Conservation (phyloP, 495 filamentous ascomycete species). For the Neurospora tetraspora region DNA sequence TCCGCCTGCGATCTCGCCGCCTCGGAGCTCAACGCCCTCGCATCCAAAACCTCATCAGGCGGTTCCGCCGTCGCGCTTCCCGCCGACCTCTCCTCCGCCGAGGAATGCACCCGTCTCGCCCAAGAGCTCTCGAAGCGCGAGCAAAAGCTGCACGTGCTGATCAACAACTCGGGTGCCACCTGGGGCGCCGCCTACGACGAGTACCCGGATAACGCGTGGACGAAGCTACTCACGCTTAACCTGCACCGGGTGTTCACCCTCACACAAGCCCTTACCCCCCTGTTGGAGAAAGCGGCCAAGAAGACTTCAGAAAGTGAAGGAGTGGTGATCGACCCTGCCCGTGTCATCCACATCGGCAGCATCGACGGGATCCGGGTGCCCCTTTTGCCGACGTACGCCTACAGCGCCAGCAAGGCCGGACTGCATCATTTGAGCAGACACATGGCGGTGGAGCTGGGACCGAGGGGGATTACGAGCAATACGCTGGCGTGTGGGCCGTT, state of each 20-base stretch:
- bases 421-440: conserved; percentile 65
- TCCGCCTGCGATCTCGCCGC: conserved; percentile 23
- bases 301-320: conserved; percentile 20
- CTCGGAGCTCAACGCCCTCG: conserved; percentile 17
- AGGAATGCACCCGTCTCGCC: conserved; percentile 52
- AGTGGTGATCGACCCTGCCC: conserved; percentile 32
- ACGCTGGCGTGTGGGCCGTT: conserved; percentile 68
- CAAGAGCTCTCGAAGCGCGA: conserved; percentile 52
- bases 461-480: conserved; percentile 48
- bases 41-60: background rate
- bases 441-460: conserved; percentile 60
- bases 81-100: conserved; percentile 26
- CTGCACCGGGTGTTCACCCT: conserved; percentile 72
- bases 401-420: conserved; percentile 65
- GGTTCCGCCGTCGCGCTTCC: conserved; percentile 24
- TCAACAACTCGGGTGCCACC: conserved; percentile 76
- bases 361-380: conserved; percentile 68
- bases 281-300: conserved; percentile 46
- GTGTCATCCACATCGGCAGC: conserved; percentile 69
- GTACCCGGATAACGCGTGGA: conserved; percentile 65
- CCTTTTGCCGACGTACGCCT: conserved; percentile 62
- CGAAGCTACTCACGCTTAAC: conserved; percentile 67
- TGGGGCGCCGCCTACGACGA: conserved; percentile 63
- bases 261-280: conserved; percentile 61
- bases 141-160: conserved; percentile 56